Conservation (phyloP, 2,329 filamentous ascomycete species). For the Pseudocercospora eumusae region DNA sequence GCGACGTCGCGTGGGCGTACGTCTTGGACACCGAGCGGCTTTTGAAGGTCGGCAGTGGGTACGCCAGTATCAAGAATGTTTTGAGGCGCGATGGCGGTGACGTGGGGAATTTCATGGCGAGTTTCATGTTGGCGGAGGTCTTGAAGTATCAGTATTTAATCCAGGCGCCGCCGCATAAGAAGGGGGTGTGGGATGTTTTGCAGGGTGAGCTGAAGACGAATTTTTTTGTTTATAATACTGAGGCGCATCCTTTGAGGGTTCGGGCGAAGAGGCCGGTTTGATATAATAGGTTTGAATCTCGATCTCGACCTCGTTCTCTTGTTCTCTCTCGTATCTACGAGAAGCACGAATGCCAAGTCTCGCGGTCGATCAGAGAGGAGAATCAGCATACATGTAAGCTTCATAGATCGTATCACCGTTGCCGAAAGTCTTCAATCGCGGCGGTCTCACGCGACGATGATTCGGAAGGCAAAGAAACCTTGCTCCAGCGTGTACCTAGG, state of each 20-base stretch:
- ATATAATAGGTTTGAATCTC: not conserved
- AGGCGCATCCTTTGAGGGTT: slow-evolving; percentile 62
- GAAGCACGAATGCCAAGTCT: not conserved
- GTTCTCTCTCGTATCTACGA: not conserved
- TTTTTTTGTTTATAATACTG: slow-evolving; percentile 64
- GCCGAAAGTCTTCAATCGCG: not conserved
- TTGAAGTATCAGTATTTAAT: slow-evolving; percentile 80
- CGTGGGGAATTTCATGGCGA: slow-evolving; percentile 73
- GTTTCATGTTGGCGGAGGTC: slow-evolving; percentile 83
- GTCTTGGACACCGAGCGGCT: slow-evolving; percentile 23
- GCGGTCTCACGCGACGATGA: not conserved
- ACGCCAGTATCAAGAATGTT: slow-evolving; percentile 24
- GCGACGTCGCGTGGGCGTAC: slow-evolving; percentile 29
- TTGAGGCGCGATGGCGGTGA: slow-evolving; percentile 46
- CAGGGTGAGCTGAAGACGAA: slow-evolving; percentile 49
- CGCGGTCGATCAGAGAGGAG: not conserved
- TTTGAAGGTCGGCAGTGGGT: slow-evolving; percentile 22
- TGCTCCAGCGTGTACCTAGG: no score
- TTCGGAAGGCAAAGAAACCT: no score
- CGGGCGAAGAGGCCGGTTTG: slow-evolving; percentile 18
- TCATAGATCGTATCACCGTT: not conserved
- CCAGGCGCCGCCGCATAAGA: slow-evolving; percentile 48
- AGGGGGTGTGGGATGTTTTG: slow-evolving; percentile 61
- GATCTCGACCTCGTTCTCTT: not conserved
- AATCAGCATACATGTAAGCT: not conserved